Evolutionary conservation across 1,284 basidiomycete species (phyloP), one percentile per base, ranked within the genome.

Genomic region (Testicularia cyperi): DNA sequence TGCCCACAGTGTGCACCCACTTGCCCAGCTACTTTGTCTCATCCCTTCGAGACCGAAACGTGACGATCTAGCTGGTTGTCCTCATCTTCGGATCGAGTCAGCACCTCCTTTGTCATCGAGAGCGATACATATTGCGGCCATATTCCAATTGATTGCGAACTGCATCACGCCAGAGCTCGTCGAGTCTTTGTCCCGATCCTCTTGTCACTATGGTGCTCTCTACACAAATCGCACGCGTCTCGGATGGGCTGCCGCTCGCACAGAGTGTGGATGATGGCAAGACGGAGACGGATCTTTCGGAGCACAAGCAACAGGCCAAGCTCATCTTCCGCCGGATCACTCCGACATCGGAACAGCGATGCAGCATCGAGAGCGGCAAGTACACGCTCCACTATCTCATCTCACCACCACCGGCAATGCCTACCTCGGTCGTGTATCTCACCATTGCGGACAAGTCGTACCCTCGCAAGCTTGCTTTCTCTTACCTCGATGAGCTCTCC

Each of bases 251-350:
- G 46, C 63, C 72, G 15, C 42, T 65, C 49, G 73, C 74, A 6
- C 74, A 76, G 54, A 72, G 69, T 35, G 74, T 76, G 9, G 72
- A 75, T 36, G 74, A 76, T 30, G 63, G 61, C 45, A 73, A 95
- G 90, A 94, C 88, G 60, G 92, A 96, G 78, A 86, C 88, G 72
- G 83, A 87, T 48, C 81, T 98, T 36, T 89, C 92, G 69, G 94
- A 97, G 79, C 91, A 96, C 83, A 98, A 97, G 78, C 94, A 97
- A 72, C 94, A 98, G 77, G 86, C 92, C 36, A 98, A 98, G 79
- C 83, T 97, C 68, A 87, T 99, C 72, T 95, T 97, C 77, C 83
- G 92, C 46, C 85, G 94, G 35, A 86, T 99, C 76, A 70, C 65
- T 6, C 85, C 91, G 28, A 91, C 94, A 72, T 87, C 90, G 16